A percentile compares a stretch with the other conserved stretches of the same genome.
Evolutionary conservation across 2,329 filamentous ascomycete genomes (phyloP).

Genomic region (Cytospora piceae): DNA sequence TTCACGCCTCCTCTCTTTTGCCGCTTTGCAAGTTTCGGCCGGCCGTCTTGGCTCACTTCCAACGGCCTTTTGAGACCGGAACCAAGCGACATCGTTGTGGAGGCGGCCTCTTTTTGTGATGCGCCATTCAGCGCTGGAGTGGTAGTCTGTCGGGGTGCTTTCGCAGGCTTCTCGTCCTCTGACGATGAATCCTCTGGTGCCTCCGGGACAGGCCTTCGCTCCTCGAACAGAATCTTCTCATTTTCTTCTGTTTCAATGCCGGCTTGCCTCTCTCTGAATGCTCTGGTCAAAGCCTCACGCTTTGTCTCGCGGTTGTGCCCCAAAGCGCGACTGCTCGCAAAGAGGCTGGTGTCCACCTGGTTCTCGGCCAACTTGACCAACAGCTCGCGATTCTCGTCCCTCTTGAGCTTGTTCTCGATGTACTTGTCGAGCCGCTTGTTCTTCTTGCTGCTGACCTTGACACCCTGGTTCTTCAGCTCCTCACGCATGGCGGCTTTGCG

Average conservation of each 20-base stretch:
- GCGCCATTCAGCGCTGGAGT: neutral
- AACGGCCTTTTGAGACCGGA: constrained; percentile 86
- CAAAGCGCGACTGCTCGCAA: constrained; percentile 76
- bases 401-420: constrained; percentile 87
- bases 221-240: constrained; percentile 58
- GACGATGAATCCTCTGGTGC: neutral
- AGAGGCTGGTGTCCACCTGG: constrained; percentile 80
- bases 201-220: constrained; percentile 42
- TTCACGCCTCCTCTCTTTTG: constrained; percentile 70
- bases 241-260: constrained; percentile 61
- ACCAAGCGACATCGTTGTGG: constrained; percentile 51
- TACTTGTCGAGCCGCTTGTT: constrained; percentile 70
- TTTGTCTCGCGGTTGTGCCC: constrained; percentile 75
- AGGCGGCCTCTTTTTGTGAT: neutral
- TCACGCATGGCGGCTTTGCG: constrained; percentile 60
- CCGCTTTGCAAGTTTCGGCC: constrained; percentile 80
- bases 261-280: constrained; percentile 65
- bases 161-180: constrained; percentile 40
- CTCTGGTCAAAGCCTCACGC: constrained; percentile 67
- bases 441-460: constrained; percentile 66
- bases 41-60: constrained; percentile 76
- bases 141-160: constrained; percentile 21
- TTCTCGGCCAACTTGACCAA: constrained; percentile 79
- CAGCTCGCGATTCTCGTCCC: constrained; percentile 86
- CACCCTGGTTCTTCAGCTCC: constrained; percentile 54